phyloP scores from a whole-genome alignment of 2,329 filamentous ascomycete genomes.

The Beauveria rudraprayagi region DNA sequence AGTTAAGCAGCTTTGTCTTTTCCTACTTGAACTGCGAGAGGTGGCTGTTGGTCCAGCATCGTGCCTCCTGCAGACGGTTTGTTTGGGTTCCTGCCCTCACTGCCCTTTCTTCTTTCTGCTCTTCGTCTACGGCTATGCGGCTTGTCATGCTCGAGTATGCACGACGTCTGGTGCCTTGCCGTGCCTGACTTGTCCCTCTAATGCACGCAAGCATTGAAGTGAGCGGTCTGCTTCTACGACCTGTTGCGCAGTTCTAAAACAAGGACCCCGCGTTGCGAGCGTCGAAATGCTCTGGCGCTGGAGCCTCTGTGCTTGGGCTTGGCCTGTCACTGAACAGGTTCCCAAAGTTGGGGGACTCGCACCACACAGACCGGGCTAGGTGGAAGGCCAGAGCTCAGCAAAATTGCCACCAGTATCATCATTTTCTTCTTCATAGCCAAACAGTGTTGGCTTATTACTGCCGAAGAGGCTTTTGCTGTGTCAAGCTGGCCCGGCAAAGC shows the following conservation, averaged over 20 bases:
- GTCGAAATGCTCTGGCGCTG: not conserved
- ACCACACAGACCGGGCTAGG: not conserved
- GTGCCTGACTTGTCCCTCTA: not conserved
- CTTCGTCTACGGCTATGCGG: not conserved
- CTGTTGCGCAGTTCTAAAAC: not conserved
- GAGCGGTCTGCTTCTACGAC: not conserved
- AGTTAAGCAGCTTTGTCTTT: not conserved
- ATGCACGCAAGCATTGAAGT: not conserved
- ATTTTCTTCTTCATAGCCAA: not conserved
- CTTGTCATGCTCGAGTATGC: not conserved
- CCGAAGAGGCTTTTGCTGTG: not conserved
- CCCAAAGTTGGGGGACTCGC: not conserved
- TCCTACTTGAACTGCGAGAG: not conserved
- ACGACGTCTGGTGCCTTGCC: not conserved
- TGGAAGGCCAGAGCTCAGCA: not conserved
- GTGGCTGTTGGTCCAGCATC: not conserved
- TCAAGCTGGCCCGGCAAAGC: not conserved
- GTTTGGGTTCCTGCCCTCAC: not conserved
- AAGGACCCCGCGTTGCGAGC: conserved; percentile 1
- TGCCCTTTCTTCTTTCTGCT: not conserved
- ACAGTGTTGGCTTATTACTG: not conserved
- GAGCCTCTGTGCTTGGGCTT: not conserved
- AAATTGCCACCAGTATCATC: not conserved
- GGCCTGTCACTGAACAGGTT: not conserved
- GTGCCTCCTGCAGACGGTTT: not conserved